These are phyloP conservation scores for Apiospora phragmitis DNA, from an alignment of 2,329 filamentous ascomycete species.

Conservation along the genomic window DNA sequence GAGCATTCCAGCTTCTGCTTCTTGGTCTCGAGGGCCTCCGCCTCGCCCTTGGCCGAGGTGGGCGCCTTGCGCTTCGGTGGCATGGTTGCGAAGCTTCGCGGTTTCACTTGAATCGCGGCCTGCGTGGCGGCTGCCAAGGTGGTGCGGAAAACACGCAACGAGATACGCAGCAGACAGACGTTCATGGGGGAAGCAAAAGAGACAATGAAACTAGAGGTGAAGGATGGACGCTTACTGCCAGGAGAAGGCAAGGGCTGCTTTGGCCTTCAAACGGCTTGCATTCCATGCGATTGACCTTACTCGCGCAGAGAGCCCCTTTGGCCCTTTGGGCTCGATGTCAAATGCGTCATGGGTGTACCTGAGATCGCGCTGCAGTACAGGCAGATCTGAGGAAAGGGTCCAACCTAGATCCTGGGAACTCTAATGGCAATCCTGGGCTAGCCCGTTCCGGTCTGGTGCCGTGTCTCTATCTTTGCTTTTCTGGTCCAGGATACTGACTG, in stretches of 20 bases:
- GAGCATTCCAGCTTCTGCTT: conserved; percentile 25
- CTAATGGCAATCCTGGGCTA: conserved; percentile 13
- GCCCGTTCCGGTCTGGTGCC: conserved; percentile 11
- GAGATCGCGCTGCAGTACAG: conserved; percentile 19
- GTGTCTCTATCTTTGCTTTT: background rate
- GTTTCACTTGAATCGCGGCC: background rate
- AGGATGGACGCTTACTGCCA: no score
- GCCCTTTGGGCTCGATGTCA: conserved; percentile 22
- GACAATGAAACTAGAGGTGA: background rate
- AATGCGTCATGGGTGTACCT: conserved; percentile 23
- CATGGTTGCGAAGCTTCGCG: background rate
- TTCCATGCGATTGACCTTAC: background rate
- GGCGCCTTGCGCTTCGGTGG: conserved; percentile 32
- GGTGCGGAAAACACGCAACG: background rate
- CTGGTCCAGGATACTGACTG: background rate
- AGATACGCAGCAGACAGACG: background rate
- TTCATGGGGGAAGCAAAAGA: background rate
- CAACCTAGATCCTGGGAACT: conserved; percentile 7
- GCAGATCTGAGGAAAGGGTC: conserved; percentile 17
- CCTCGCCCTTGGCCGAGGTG: conserved; percentile 6
- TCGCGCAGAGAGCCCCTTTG: background rate
- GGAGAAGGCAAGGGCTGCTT: background rate
- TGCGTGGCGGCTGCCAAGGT: background rate
- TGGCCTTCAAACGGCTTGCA: background rate
- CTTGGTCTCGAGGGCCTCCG: conserved; percentile 20